phyloP scores from a whole-genome alignment of 176 grass and related monocot species.

The Raddia distichophylla region DNA sequence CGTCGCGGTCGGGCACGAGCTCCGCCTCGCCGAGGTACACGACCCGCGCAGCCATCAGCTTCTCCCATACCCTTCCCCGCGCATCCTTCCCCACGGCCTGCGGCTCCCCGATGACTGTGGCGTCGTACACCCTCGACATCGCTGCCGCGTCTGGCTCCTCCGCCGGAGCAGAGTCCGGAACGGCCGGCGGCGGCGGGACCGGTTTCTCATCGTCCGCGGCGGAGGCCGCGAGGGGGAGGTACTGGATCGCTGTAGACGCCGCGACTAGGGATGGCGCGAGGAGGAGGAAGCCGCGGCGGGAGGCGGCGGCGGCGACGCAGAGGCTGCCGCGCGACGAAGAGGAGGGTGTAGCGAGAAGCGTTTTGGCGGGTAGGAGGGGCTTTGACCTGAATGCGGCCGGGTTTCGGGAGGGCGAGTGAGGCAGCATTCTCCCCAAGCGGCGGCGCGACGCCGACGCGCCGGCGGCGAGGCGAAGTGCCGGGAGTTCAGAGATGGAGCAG shows the following conservation, averaged over 20 bases:
- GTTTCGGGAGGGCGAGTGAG: slow-evolving; percentile 37
- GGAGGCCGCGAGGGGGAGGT: slow-evolving; percentile 45
- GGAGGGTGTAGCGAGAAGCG: slow-evolving; percentile 15
- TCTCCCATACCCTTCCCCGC: slow-evolving; percentile 87
- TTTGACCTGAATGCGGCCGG: slow-evolving; percentile 32
- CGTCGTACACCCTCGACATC: slow-evolving; percentile 83
- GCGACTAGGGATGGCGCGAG: slow-evolving; percentile 68
- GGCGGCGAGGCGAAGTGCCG: slow-evolving; percentile 18
- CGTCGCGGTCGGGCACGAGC: slow-evolving; percentile 87
- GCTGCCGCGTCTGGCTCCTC: slow-evolving; percentile 51
- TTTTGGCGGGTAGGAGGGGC: slow-evolving; percentile 33
- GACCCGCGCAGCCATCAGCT: slow-evolving; percentile 85
- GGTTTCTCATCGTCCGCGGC: slow-evolving; percentile 47
- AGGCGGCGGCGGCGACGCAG: slow-evolving; percentile 31
- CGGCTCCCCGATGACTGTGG: slow-evolving; percentile 92
- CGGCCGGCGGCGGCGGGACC: slow-evolving; percentile 8
- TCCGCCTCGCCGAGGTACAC: slow-evolving; percentile 95
- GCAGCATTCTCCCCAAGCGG: slow-evolving; percentile 41
- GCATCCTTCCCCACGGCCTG: slow-evolving; percentile 88
- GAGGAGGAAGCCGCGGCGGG: slow-evolving; percentile 66
- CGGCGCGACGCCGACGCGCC: slow-evolving; percentile 35
- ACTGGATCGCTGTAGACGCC: slow-evolving; percentile 53
- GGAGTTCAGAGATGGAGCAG: not conserved
- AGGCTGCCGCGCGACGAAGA: slow-evolving; percentile 37
- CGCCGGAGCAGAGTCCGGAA: slow-evolving; percentile 15